Evolutionary conservation across 1,139 yeast species (phyloP).

Genomic region (Suhomyces guaymorum): DNA sequence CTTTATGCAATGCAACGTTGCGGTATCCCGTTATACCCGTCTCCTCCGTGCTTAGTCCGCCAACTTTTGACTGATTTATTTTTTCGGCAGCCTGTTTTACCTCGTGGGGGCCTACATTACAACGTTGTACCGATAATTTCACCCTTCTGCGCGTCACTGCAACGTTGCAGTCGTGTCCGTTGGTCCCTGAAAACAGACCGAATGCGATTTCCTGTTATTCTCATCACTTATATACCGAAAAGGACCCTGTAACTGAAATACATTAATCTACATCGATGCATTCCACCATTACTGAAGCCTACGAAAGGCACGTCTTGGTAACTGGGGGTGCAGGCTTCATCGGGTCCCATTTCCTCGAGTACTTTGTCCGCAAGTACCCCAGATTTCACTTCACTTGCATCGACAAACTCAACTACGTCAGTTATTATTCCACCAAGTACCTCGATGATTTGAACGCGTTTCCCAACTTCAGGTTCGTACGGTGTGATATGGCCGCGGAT

Average conservation of each 20-base stretch:
- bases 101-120: too few species aligned
- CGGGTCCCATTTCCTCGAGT: conserved; percentile 52
- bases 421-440: conserved; percentile 18
- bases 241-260: not conserved
- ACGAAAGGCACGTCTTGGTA: conserved; percentile 34
- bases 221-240: too few species aligned
- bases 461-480: conserved; percentile 27
- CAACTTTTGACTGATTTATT: too few species aligned
- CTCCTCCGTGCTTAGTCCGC: too few species aligned
- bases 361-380: conserved; percentile 40
- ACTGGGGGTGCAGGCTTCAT: conserved; percentile 66
- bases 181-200: not conserved
- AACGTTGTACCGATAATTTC: not conserved
- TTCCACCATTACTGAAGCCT: too few species aligned
- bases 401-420: conserved; percentile 48
- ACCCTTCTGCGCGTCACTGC: not conserved
- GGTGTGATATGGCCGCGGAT: conserved; percentile 41
- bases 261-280: too few species aligned
- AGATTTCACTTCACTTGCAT: conserved; percentile 44
- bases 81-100: too few species aligned
- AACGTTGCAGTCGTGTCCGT: not conserved
- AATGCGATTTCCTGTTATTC: not conserved
- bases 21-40: too few species aligned
- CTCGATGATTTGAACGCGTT: conserved; percentile 27
- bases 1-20: conserved; percentile 6